These are phyloP conservation scores for Colletotrichum ledebouriae DNA, from an alignment of 2,329 filamentous ascomycete species.

Conservation along the genomic window DNA sequence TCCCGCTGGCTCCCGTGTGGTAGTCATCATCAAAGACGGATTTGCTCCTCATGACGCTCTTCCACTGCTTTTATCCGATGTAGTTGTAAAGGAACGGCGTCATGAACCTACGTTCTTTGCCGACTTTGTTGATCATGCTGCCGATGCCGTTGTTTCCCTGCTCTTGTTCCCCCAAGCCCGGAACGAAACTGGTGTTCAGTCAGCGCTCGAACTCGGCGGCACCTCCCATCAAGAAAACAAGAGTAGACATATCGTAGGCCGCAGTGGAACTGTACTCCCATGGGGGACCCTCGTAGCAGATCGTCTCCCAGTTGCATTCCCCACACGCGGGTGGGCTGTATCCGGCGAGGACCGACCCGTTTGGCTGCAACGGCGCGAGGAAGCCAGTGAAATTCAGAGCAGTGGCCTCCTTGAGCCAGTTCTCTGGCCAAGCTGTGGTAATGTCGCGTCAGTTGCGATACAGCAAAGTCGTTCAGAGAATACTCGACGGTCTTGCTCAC, in stretches of 20 bases:
- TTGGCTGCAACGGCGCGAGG: constrained; percentile 64
- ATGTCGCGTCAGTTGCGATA: constrained; percentile 53
- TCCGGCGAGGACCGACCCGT: constrained; percentile 56
- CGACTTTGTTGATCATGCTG: constrained; percentile 64
- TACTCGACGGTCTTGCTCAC: constrained; percentile 70
- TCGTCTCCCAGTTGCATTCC: constrained; percentile 67
- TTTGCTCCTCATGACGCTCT: constrained; percentile 63
- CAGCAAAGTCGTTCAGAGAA: constrained; percentile 68
- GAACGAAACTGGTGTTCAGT: constrained; percentile 54
- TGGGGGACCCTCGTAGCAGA: constrained; percentile 63
- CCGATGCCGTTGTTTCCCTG: constrained; percentile 58
- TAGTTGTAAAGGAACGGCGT: constrained; percentile 71
- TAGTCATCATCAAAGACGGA: constrained; percentile 58
- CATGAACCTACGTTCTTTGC: constrained; percentile 69
- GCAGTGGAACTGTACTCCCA: constrained; percentile 69
- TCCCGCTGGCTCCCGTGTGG: too few species aligned
- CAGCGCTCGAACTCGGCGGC: constrained; percentile 62
- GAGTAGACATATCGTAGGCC: constrained; percentile 68
- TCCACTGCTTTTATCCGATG: constrained; percentile 61
- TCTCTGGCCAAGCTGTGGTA: constrained; percentile 67
- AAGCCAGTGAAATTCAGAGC: constrained; percentile 66
- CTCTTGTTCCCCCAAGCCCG: constrained; percentile 61
- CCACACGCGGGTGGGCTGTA: constrained; percentile 62
- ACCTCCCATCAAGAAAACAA: constrained; percentile 67
- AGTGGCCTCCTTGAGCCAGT: constrained; percentile 66